Evolutionary conservation across 1,139 yeast genomes (phyloP), one percentile per base, ranked within the genome.

Genomic region (Geotrichum siamense): DNA sequence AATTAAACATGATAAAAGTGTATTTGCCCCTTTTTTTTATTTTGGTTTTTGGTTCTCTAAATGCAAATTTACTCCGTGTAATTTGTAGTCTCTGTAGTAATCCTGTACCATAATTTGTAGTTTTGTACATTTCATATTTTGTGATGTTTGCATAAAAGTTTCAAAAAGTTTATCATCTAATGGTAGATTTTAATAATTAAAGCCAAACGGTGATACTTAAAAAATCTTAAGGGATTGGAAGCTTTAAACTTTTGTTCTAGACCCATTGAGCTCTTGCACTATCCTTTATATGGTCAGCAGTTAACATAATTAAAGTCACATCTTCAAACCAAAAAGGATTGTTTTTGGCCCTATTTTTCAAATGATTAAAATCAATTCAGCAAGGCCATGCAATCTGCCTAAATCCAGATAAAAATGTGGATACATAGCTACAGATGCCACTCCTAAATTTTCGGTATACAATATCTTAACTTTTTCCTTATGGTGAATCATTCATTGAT

Each of bases 221-320:
- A 12, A 26, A 20, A 12, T 41, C 26, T 31, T 32, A 27, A 3
- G 39, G 41, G 6, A 31, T 16, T 12, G 49, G 47, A 8, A 47
- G 26, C 8, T 40, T 43, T 29, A 43, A 38, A 13, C 48, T 39
- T 22, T 48, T 47, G 22, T 43, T 28, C 48, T 52, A 49, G 2
- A 60, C 51, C 60, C 60, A 57, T 10, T 49, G 33, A 2, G 56
- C 54, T 17, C 57, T 50, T 5, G 34, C 40, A 2, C 25, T 21
- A 39, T 57, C 61, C 21, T 41, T 37, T 13, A 51, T 48, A 21
- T 38, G 38, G n/a, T 41, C 39, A 4, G 59, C 56, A 4, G 53
- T 52, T 15, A 50, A 42, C 41, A 57, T 45, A 40, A 53, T 55
- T 15, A 51, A 32, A 8, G 55, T 45, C 19, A 58, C 47, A 8